Percentiles rank a stretch among this genome's conserved stretches.
phyloP scores from a whole-genome alignment of 2,329 filamentous ascomycete species.

The Seiridium cupressi region DNA sequence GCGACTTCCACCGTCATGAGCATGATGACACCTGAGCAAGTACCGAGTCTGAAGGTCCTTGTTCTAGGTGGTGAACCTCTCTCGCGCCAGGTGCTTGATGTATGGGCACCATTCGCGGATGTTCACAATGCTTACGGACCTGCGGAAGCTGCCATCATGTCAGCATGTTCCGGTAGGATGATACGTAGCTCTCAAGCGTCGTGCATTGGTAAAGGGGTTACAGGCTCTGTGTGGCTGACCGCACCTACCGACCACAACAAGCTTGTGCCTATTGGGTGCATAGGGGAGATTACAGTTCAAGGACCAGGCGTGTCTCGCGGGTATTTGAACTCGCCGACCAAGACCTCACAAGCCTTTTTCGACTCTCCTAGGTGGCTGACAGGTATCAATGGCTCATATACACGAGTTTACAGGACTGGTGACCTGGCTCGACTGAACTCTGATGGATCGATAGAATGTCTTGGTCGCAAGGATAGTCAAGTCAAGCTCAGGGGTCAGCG shows the following conservation, averaged over 20 bases:
- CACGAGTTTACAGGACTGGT: constrained; percentile 6
- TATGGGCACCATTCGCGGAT: constrained; percentile 17
- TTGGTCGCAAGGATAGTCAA: constrained; percentile 9
- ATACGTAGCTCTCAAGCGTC: neutral
- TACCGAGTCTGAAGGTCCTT: constrained; percentile 22
- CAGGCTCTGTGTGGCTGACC: constrained; percentile 2
- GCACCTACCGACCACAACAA: neutral
- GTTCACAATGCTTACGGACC: constrained; percentile 23
- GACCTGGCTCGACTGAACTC: constrained; percentile 9
- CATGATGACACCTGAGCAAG: constrained; percentile 18
- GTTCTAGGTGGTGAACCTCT: constrained; percentile 25
- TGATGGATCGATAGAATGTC: constrained; percentile 5
- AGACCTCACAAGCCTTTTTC: constrained; percentile 4
- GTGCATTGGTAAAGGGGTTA: neutral
- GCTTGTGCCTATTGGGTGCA: constrained; percentile 4
- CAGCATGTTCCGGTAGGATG: neutral
- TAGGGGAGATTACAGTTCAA: constrained; percentile 5
- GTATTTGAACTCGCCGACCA: neutral
- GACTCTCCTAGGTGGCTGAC: neutral
- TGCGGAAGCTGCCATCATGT: constrained; percentile 15
- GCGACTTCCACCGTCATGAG: constrained; percentile 26
- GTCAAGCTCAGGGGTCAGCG: constrained; percentile 10
- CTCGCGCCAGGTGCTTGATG: constrained; percentile 15
- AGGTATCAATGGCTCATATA: neutral
- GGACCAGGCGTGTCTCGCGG: constrained; percentile 2